phyloP scores from a whole-genome alignment of 2,329 filamentous ascomycete species.

The Lecanicillium sp. region DNA sequence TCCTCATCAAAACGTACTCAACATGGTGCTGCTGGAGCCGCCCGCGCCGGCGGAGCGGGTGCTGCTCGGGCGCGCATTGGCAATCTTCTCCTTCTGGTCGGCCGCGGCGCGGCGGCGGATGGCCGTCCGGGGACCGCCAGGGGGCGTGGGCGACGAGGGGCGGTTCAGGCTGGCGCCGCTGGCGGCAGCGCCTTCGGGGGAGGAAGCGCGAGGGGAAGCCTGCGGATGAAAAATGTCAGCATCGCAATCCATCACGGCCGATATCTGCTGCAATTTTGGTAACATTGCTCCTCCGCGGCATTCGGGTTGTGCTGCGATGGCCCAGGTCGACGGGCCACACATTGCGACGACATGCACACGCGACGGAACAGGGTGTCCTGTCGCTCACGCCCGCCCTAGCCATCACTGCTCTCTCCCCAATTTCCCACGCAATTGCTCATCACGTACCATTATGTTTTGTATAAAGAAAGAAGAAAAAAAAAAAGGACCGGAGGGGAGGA shows the following conservation, averaged over 20 bases:
- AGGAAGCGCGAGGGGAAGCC: conserved; percentile 56
- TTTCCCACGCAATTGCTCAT: not conserved
- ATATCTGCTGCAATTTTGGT: too few relatives aligned
- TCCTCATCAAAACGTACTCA: conserved; percentile 59
- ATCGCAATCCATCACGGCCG: too few relatives aligned
- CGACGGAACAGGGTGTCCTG: conserved; percentile 3
- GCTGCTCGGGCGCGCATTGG: conserved; percentile 87
- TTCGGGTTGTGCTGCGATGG: too few relatives aligned
- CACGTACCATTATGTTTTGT: conserved; percentile 27
- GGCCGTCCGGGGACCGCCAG: conserved; percentile 89
- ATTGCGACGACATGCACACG: conserved; percentile 1
- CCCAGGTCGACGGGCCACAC: too few relatives aligned
- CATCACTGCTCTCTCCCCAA: not conserved
- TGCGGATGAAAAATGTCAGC: conserved; percentile 26
- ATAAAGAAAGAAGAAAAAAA: conserved; percentile 17
- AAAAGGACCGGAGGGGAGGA: conserved; percentile 10
- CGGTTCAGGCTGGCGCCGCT: conserved; percentile 68
- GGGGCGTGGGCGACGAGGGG: conserved; percentile 79
- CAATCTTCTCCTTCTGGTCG: conserved; percentile 94
- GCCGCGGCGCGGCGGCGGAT: conserved; percentile 93
- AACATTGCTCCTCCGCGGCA: too few relatives aligned
- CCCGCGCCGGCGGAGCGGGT: conserved; percentile 91
- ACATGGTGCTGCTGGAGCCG: conserved; percentile 95
- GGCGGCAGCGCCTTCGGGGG: conserved; percentile 53
- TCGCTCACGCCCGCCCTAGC: not conserved